phyloP scores from a whole-genome alignment of 208 protist genomes.

The Wallacemonas rigidus region DNA sequence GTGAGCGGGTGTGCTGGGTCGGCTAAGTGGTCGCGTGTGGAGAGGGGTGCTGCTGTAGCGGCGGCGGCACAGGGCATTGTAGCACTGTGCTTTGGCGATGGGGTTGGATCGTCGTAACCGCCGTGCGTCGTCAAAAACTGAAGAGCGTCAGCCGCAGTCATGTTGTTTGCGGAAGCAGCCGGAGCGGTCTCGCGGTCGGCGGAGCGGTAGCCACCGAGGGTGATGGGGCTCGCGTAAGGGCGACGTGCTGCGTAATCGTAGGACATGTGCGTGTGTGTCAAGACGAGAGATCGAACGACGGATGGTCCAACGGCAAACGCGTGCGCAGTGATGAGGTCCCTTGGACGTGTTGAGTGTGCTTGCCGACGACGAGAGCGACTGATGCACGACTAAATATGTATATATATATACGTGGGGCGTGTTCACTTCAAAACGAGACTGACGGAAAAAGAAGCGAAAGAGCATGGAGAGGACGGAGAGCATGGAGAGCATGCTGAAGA shows the following conservation, averaged over 20 bases:
- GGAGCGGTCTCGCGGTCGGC: conserved; percentile 38
- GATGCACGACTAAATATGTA: too few relatives aligned
- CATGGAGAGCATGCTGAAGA: too few relatives aligned
- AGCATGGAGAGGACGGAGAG: too few relatives aligned
- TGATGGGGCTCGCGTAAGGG: conserved; percentile 61
- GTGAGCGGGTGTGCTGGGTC: neutral
- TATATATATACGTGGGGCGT: too few relatives aligned
- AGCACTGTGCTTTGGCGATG: conserved; percentile 18
- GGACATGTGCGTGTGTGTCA: neutral
- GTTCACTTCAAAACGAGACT: too few relatives aligned
- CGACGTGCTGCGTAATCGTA: conserved; percentile 65
- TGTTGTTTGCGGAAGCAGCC: conserved; percentile 8
- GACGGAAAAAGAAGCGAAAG: too few relatives aligned
- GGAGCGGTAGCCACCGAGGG: conserved; percentile 60
- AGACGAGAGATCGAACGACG: too few relatives aligned
- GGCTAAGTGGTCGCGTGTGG: conserved; percentile 8
- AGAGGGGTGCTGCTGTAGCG: neutral
- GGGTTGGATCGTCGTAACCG: conserved; percentile 51
- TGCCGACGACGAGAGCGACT: too few relatives aligned
- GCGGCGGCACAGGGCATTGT: conserved; percentile 1
- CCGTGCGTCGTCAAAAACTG: conserved; percentile 53
- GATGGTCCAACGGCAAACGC: too few relatives aligned
- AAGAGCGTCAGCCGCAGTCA: conserved; percentile 62
- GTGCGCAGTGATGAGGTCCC: too few relatives aligned
- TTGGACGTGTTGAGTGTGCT: too few relatives aligned